Conservation (phyloP, 2,329 filamentous ascomycete species). For the Phaeosphaeriaceae sp. region DNA sequence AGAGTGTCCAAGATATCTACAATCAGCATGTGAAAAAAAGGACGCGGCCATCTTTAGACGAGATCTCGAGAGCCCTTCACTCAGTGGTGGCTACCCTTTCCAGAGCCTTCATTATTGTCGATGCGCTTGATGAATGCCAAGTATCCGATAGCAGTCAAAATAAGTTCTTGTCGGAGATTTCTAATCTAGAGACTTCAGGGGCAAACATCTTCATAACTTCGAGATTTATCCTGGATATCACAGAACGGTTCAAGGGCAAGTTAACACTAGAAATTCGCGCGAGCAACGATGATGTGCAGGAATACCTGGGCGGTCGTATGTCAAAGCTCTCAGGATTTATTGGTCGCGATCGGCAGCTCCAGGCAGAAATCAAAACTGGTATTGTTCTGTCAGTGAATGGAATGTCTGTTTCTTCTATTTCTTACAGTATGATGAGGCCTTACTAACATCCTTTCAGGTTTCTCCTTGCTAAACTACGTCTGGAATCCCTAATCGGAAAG, state of each 20-base stretch:
- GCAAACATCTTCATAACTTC: slow-evolving; percentile 17
- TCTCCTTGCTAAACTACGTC: slow-evolving; percentile 20
- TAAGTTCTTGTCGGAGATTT: slow-evolving; percentile 3
- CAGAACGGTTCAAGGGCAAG: slow-evolving; percentile 11
- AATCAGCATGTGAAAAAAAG: slow-evolving; percentile 2
- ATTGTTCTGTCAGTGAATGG: no score
- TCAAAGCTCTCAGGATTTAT: slow-evolving; percentile 20
- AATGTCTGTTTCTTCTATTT: no score
- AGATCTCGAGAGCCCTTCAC: slow-evolving; percentile 8
- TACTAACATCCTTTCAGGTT: no score
- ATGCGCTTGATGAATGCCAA: slow-evolving; percentile 46
- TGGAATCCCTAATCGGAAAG: slow-evolving; percentile 15
- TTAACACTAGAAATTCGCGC: slow-evolving; percentile 27
- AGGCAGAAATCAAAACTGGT: no score
- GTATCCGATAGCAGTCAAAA: slow-evolving; percentile 14
- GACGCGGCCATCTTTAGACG: slow-evolving; percentile 11
- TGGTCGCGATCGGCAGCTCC: slow-evolving; percentile 12
- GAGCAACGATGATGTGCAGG: slow-evolving; percentile 23
- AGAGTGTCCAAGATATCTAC: slow-evolving; percentile 5
- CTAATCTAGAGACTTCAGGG: slow-evolving; percentile 4
- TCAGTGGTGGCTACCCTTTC: slow-evolving; percentile 6
- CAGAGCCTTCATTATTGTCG: slow-evolving; percentile 29
- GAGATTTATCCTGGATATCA: slow-evolving; percentile 24
- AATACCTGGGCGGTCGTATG: no score
- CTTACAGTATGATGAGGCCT: no score